Evolutionary conservation across 768 basidiomycete genomes (phyloP).

Genomic region (Porphyrellus cyaneotinctus): DNA sequence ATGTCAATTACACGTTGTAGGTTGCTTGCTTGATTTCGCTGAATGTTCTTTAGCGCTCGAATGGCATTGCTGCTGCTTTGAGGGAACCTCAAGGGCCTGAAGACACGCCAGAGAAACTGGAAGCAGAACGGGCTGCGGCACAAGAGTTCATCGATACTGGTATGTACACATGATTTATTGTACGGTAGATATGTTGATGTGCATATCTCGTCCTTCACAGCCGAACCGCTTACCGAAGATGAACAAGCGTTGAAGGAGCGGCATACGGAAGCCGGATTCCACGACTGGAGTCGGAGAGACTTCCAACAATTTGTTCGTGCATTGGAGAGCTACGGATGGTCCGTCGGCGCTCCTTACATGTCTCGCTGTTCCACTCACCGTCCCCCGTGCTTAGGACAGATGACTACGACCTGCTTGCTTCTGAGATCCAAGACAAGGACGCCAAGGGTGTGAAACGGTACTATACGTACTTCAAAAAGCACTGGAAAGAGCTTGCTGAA

Average conservation of each 20-base stretch:
- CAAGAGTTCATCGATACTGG: constrained; percentile 89
- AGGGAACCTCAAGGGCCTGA: constrained; percentile 67
- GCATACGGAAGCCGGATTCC: constrained; percentile 74
- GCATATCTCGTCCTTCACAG: constrained; percentile 35
- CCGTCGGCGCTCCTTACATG: constrained; percentile 17
- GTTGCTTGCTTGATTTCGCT: background rate
- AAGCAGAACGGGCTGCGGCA: constrained; percentile 71
- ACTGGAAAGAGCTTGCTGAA: constrained; percentile 75
- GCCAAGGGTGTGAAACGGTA: constrained; percentile 75
- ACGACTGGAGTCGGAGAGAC: constrained; percentile 88
- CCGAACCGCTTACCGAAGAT: constrained; percentile 87
- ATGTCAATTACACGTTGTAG: background rate
- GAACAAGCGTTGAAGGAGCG: constrained; percentile 80
- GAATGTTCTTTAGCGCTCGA: constrained; percentile 43
- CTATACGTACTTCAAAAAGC: constrained; percentile 80
- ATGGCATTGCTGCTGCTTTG: constrained; percentile 59
- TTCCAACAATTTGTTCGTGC: constrained; percentile 88
- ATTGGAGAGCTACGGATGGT: constrained; percentile 81
- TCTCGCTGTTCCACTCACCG: background rate
- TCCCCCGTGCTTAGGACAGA: constrained; percentile 46
- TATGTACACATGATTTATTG: constrained; percentile 22
- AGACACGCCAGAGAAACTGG: constrained; percentile 80
- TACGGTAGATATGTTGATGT: background rate
- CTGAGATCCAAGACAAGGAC: constrained; percentile 82
- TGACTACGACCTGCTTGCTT: constrained; percentile 62